Percentiles rank a stretch among this genome's conserved stretches.
Evolutionary conservation across 2,329 filamentous ascomycete genomes (phyloP).

Genomic region (Verticillium zaregamsianum): DNA sequence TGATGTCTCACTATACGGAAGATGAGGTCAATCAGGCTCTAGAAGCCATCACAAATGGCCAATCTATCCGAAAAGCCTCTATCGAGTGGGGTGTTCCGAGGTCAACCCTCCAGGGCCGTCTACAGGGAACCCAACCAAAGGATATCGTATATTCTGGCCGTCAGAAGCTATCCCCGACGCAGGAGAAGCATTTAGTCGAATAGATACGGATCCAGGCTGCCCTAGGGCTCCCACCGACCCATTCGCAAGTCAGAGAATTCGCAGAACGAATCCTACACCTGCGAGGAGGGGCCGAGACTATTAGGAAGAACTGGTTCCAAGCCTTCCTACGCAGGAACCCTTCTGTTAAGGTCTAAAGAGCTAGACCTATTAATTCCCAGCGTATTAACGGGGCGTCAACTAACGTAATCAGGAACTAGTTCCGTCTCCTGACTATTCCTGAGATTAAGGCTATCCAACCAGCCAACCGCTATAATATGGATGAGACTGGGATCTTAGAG

Average conservation of each 20-base stretch:
- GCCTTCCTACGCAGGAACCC: constrained; percentile 3
- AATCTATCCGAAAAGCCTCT: no score
- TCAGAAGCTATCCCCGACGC: not conserved
- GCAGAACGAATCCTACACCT: constrained; percentile 1
- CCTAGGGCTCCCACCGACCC: constrained; percentile 6
- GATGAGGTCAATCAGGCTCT: no score
- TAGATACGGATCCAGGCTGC: constrained; percentile 5
- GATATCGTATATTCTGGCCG: no score
- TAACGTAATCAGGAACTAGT: no score
- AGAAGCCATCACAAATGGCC: no score
- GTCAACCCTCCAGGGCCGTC: no score
- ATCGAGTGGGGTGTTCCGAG: no score
- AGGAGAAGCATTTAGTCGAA: constrained; percentile 5
- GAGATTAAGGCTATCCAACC: not conserved
- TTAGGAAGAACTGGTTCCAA: constrained; percentile 2
- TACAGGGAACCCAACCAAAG: no score
- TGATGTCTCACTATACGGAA: no score
- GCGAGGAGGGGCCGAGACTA: not conserved
- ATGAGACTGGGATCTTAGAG: not conserved
- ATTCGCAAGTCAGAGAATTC: constrained; percentile 5
- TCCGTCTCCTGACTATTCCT: no score
- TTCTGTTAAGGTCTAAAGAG: not conserved
- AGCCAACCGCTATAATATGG: not conserved
- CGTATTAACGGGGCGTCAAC: no score
- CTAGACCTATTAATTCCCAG: not conserved